A percentile compares a stretch with the other conserved stretches of the same genome.
These are phyloP conservation scores for Aurifilum marmelostoma DNA, from an alignment of 2,329 filamentous ascomycete genomes.

Conservation along the genomic window DNA sequence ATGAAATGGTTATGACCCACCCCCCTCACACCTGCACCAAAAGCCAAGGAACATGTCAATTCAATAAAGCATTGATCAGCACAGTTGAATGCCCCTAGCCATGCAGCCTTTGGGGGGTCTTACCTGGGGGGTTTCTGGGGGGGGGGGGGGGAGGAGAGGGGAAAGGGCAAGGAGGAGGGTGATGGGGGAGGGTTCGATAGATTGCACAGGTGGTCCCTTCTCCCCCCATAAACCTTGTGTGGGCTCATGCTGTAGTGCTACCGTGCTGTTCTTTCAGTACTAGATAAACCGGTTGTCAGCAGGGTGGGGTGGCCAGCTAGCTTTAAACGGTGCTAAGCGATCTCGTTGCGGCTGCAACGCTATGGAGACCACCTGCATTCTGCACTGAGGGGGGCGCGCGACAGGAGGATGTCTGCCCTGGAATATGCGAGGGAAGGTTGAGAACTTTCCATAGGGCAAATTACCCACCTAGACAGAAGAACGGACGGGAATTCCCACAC, in stretches of 20 bases:
- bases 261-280: background rate
- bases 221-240: background rate
- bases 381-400: background rate
- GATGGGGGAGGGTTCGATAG: background rate
- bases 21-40: background rate
- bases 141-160: background rate
- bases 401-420: too few relatives aligned
- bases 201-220: background rate
- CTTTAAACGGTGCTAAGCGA: background rate
- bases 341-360: background rate
- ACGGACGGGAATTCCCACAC: too few relatives aligned
- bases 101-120: background rate
- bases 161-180: background rate
- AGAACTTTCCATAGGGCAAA: background rate
- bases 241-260: too few relatives aligned
- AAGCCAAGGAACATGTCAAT: background rate
- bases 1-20: background rate
- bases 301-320: background rate
- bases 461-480: too few relatives aligned
- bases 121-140: background rate
- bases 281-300: background rate
- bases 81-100: background rate
- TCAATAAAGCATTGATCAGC: slow-evolving; percentile 9
- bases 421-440: background rate
- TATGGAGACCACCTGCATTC: background rate